phyloP scores from a whole-genome alignment of 352 stramenopile species.

The Globisporangium alternatum region DNA sequence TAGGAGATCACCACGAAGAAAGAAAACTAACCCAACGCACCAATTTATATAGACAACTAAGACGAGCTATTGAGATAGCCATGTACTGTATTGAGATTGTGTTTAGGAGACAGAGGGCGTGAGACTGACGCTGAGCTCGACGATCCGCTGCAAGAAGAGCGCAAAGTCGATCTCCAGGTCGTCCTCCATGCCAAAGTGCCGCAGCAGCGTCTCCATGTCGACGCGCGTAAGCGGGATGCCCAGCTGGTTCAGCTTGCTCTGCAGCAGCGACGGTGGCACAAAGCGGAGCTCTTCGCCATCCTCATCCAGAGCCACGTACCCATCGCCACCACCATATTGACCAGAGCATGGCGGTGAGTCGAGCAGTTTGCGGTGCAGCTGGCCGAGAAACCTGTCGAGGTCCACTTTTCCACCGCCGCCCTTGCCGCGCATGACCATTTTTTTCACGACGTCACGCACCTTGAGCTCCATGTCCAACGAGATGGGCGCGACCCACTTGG shows the following conservation, averaged over 20 bases:
- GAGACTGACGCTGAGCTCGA: slow-evolving; percentile 25
- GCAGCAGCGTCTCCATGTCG: slow-evolving; percentile 35
- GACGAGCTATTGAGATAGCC: not conserved
- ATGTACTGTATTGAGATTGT: not conserved
- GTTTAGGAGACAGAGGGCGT: not conserved
- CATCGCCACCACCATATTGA: not conserved
- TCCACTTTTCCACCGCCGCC: slow-evolving; percentile 39
- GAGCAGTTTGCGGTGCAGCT: slow-evolving; percentile 29
- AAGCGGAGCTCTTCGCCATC: slow-evolving; percentile 6
- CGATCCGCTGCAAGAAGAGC: slow-evolving; percentile 41
- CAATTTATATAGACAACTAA: not conserved
- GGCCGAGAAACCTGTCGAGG: slow-evolving; percentile 45
- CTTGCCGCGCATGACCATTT: slow-evolving; percentile 50
- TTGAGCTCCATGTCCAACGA: slow-evolving; percentile 29
- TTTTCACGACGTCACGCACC: slow-evolving; percentile 28
- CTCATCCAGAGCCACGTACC: not conserved
- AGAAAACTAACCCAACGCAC: not conserved
- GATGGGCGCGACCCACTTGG: slow-evolving; percentile 38
- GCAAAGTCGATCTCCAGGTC: slow-evolving; percentile 36
- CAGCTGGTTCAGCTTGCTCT: slow-evolving; percentile 45
- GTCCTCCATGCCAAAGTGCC: slow-evolving; percentile 53
- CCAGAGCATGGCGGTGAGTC: slow-evolving; percentile 21
- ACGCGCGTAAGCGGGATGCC: slow-evolving; percentile 35
- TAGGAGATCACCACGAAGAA: not conserved
- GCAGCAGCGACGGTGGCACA: slow-evolving; percentile 28